Evolutionary conservation across 1,139 yeast species (phyloP).

Genomic region (Zygosaccharomyces pseudobailii): DNA sequence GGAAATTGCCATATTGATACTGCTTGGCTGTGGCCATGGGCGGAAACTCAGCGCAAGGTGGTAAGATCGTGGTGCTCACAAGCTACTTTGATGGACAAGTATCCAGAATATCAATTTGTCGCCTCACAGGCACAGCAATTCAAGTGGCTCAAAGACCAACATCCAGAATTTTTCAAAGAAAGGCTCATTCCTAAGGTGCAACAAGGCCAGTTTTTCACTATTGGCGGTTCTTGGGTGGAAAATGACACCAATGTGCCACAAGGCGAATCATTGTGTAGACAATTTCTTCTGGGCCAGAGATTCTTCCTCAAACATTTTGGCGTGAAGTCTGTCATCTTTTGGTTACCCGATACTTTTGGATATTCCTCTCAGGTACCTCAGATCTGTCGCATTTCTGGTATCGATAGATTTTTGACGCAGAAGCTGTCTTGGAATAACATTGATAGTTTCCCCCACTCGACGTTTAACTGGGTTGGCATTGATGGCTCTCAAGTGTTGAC

Average conservation of each 20-base stretch:
- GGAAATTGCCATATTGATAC: slow-evolving; percentile 98
- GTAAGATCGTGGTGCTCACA: slow-evolving; percentile 97
- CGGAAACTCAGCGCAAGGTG: slow-evolving; percentile 85
- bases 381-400: slow-evolving; percentile 77
- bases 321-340: slow-evolving; percentile 63
- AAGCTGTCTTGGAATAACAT: slow-evolving; percentile 95
- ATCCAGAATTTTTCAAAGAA: slow-evolving; percentile 68
- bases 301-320: slow-evolving; percentile 80
- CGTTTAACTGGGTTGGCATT: slow-evolving; percentile 92
- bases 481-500: slow-evolving; percentile 91
- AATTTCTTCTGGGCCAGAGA: slow-evolving; percentile 85
- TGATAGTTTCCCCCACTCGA: slow-evolving; percentile 79
- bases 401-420: slow-evolving; percentile 82
- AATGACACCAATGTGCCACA: slow-evolving; percentile 91
- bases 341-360: slow-evolving; percentile 98
- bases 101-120: slow-evolving; percentile 89
- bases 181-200: slow-evolving; percentile 58
- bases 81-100: slow-evolving; percentile 72
- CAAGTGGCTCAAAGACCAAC: slow-evolving; percentile 81
- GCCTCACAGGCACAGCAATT: slow-evolving; percentile 97
- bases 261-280: slow-evolving; percentile 87
- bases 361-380: slow-evolving; percentile 95
- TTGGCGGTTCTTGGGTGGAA: slow-evolving; percentile 98
- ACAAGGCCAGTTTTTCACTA: slow-evolving; percentile 74
- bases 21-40: slow-evolving; percentile 98